A percentile compares a stretch with the other conserved stretches of the same genome.
Evolutionary conservation across 192 early-diverging fungal genomes (phyloP).

Genomic region (Entomortierella beljakovae): DNA sequence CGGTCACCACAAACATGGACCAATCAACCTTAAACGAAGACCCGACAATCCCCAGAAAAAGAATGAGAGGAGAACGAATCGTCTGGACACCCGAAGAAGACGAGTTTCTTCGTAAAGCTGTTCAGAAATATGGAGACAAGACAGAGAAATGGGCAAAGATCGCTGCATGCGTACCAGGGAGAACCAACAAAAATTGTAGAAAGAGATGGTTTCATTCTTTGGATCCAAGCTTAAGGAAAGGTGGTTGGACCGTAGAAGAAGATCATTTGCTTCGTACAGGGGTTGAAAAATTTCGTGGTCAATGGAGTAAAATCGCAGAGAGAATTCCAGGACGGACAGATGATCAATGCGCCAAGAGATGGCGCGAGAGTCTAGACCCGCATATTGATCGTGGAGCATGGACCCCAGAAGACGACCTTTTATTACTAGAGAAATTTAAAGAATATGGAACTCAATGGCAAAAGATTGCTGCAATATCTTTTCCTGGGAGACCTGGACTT

Average conservation of each 20-base stretch:
- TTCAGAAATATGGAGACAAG: constrained; percentile 77
- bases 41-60: constrained; percentile 30
- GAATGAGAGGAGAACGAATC: constrained; percentile 44
- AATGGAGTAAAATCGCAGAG: constrained; percentile 88
- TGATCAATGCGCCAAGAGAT: constrained; percentile 92
- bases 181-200: constrained; percentile 85
- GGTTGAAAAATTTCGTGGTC: constrained; percentile 72
- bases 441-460: constrained; percentile 85
- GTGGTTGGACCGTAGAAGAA: constrained; percentile 86
- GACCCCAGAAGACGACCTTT: constrained; percentile 73
- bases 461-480: constrained; percentile 79
- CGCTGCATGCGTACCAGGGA: constrained; percentile 77
- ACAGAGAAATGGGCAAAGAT: constrained; percentile 85
- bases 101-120: constrained; percentile 74
- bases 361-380: constrained; percentile 89
- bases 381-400: constrained; percentile 78
- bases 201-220: constrained; percentile 87
- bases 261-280: constrained; percentile 78
- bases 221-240: constrained; percentile 78
- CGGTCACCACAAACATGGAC: constrained; percentile 35
- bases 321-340: constrained; percentile 84
- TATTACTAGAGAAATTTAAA: constrained; percentile 69
- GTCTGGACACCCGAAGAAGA: constrained; percentile 89
- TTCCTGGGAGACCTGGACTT: constrained; percentile 79
- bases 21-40: constrained; percentile 4